Conservation (phyloP, 495 filamentous ascomycete species). For the Mytilinidion resinicola region DNA sequence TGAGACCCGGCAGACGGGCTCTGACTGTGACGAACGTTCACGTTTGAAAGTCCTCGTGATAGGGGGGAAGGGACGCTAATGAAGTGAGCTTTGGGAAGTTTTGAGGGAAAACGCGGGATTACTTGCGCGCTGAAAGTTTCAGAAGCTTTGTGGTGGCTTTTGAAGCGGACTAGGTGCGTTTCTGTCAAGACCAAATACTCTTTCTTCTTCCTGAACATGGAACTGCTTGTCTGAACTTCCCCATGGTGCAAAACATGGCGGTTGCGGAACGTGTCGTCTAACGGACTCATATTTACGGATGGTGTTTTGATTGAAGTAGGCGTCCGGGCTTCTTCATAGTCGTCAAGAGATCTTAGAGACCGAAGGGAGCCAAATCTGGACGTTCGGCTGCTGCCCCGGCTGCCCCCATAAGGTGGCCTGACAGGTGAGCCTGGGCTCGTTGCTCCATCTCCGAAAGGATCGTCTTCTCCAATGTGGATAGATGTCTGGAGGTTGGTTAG, state of each 20-base stretch:
- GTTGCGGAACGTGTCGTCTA: conserved; percentile 35
- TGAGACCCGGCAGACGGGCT: conserved; percentile 56
- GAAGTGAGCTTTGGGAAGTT: not conserved
- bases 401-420: conserved; percentile 7
- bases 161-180: conserved; percentile 74
- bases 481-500: conserved; percentile 21
- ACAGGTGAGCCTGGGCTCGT: conserved; percentile 6
- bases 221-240: conserved; percentile 71
- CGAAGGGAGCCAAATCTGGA: conserved; percentile 54
- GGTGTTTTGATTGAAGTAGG: conserved; percentile 30
- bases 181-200: conserved; percentile 91
- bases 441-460: not conserved
- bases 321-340: conserved; percentile 42
- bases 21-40: conserved; percentile 34
- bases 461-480: conserved; percentile 4
- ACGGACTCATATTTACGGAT: conserved; percentile 26
- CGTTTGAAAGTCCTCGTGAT: conserved; percentile 3
- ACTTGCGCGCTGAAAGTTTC: conserved; percentile 50
- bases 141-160: conserved; percentile 62
- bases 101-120: conserved; percentile 2
- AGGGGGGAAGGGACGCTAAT: conserved; percentile 15
- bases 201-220: conserved; percentile 76
- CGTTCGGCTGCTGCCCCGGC: conserved; percentile 39
- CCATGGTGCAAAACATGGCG: conserved; percentile 59
- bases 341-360: conserved; percentile 46